These are phyloP conservation scores for Xylariaceae sp. DNA, from an alignment of 2,329 filamentous ascomycete genomes.

Conservation along the genomic window DNA sequence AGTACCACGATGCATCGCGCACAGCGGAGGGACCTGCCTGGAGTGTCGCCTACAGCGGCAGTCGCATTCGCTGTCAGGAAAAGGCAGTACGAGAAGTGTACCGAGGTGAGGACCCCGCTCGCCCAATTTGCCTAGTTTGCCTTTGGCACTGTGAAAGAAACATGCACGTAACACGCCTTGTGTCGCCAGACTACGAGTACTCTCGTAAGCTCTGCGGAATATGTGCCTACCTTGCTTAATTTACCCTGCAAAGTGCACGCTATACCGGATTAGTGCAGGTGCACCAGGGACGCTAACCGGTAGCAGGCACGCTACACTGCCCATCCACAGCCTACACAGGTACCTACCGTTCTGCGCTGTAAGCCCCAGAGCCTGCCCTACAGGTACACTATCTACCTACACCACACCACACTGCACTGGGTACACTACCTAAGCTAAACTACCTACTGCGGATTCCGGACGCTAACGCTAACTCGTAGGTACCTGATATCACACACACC, in stretches of 20 bases:
- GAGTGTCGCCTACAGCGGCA: neutral
- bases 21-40: neutral
- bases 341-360: too few relatives aligned
- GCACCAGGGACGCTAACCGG: too few relatives aligned
- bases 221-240: neutral
- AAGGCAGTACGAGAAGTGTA: neutral
- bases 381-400: neutral
- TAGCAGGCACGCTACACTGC: too few relatives aligned
- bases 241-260: neutral
- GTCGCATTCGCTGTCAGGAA: neutral
- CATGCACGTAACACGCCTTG: constrained; percentile 15
- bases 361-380: too few relatives aligned
- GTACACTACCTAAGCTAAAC: neutral
- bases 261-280: neutral
- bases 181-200: constrained; percentile 3
- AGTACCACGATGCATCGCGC: neutral
- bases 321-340: too few relatives aligned
- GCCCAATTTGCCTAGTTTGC: constrained; percentile 8
- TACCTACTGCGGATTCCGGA: neutral
- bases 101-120: neutral
- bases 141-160: constrained; percentile 16
- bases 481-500: neutral
- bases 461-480: neutral
- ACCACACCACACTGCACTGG: neutral
- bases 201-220: neutral